Evolutionary conservation across 768 basidiomycete species (phyloP), one percentile per base, ranked within the genome.

Genomic region (Mycena crocata): DNA sequence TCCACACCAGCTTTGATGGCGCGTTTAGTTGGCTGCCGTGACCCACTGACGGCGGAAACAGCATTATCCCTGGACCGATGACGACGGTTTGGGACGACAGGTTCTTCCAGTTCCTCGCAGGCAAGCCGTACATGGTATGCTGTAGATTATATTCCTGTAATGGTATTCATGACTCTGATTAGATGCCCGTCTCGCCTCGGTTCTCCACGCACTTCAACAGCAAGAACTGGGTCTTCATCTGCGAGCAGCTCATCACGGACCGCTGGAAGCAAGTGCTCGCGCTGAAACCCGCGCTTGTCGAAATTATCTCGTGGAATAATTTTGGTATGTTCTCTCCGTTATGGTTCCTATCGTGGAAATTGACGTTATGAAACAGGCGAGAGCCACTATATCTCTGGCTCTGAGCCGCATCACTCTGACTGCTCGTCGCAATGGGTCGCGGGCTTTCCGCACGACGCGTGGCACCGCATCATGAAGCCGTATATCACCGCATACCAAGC

Each of bases 261-360:
- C 69, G 71, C n/a, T 72, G 71, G 71, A 46, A 57, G 26, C 70
- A 72, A 44, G 66, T 71, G 19, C 67, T 71, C 26, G 54, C 62
- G 17, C 42, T 68, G 31, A 49, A 66, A 40, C 71, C 70, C n/a
- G 58, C 68, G 39, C 71, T 72, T 45, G 67, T 68, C 56, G 64
- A 66, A 44, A 65, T 82, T 61, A 39, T 81, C 63, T 77, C 81
- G 31, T 86, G 80, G 80, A 86, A 86, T 55, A 85, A 87, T 70
- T 86, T 66, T 50, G 82, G 59, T 51, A 51, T 35, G 57, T 35
- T 17, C 48, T 24, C 5, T 14, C 4, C 50, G 30, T 28, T n/a
- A 21, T 3, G 31, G 26, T 17, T 32, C 15, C 30, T 5, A n/a
- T 21, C 2, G 32, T 10, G 8, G 21, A 26, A 4, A 49, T 10